phyloP scores from a whole-genome alignment of 805 yeast species.

The Hanseniaspora clermontiae region DNA sequence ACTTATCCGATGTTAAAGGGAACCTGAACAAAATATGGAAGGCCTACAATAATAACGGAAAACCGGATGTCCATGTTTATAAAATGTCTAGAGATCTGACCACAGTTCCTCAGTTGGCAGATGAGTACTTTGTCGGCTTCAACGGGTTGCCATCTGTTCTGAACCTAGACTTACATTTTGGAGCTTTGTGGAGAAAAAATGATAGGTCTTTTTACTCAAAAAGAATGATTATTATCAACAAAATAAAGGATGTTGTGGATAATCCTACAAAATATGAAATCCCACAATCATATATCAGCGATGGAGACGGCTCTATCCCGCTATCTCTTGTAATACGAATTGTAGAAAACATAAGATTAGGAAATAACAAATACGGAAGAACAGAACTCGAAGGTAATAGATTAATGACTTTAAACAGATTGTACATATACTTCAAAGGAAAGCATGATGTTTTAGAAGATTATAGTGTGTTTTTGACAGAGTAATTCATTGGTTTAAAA shows the following conservation, averaged over 20 bases:
- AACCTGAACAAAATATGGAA: constrained; percentile 3
- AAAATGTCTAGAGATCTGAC: constrained; percentile 21
- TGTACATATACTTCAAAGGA: constrained; percentile 23
- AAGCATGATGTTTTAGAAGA: constrained; percentile 20
- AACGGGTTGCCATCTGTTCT: constrained; percentile 23
- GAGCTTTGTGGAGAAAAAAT: constrained; percentile 23
- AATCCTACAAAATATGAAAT: constrained; percentile 20
- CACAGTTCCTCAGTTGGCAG: constrained; percentile 22
- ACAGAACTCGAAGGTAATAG: constrained; percentile 15
- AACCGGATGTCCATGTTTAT: constrained; percentile 14
- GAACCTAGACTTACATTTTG: constrained; percentile 22
- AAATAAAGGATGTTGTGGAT: constrained; percentile 19
- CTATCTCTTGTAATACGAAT: constrained; percentile 21
- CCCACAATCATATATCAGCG: constrained; percentile 15
- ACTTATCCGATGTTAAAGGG: background rate
- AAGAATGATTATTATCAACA: constrained; percentile 22
- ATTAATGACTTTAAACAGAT: constrained; percentile 20
- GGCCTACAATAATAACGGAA: background rate
- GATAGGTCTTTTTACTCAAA: constrained; percentile 24
- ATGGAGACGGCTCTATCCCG: constrained; percentile 2
- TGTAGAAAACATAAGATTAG: constrained; percentile 24
- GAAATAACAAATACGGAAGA: constrained; percentile 20
- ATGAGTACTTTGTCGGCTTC: constrained; percentile 24
- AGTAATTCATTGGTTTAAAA: background rate
- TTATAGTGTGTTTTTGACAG: constrained; percentile 18